phyloP scores from a whole-genome alignment of 1,139 yeast species.

The Geotrichum bryndzae region DNA sequence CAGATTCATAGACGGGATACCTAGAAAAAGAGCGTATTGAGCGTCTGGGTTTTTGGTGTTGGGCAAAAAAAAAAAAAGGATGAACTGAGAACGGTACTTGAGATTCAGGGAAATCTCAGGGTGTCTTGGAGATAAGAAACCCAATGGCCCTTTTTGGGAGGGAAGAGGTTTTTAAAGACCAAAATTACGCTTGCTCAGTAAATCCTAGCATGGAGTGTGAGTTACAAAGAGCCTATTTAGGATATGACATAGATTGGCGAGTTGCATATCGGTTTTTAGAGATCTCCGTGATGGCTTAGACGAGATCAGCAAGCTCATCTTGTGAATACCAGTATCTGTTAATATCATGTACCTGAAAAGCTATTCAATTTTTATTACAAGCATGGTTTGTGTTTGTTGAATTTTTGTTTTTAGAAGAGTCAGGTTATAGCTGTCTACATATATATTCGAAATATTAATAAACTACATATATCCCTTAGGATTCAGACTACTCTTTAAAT shows the following conservation, averaged over 20 bases:
- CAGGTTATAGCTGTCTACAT: too few relatives aligned
- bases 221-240: background rate
- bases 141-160: background rate
- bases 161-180: background rate
- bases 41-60: too few relatives aligned
- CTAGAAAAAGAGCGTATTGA: background rate
- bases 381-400: too few relatives aligned
- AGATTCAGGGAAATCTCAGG: background rate
- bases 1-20: background rate
- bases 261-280: background rate
- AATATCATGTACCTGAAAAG: too few relatives aligned
- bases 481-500: too few relatives aligned
- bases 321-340: too few relatives aligned
- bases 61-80: too few relatives aligned
- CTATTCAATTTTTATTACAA: too few relatives aligned
- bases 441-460: too few relatives aligned
- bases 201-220: background rate
- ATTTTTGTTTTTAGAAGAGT: too few relatives aligned
- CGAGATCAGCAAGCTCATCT: background rate
- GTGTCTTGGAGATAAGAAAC: background rate
- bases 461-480: too few relatives aligned
- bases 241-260: background rate
- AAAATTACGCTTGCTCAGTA: background rate
- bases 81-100: too few relatives aligned
- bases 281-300: background rate